Conservation (phyloP, 768 basidiomycete genomes). For the Phanerochaete carnosa region DNA sequence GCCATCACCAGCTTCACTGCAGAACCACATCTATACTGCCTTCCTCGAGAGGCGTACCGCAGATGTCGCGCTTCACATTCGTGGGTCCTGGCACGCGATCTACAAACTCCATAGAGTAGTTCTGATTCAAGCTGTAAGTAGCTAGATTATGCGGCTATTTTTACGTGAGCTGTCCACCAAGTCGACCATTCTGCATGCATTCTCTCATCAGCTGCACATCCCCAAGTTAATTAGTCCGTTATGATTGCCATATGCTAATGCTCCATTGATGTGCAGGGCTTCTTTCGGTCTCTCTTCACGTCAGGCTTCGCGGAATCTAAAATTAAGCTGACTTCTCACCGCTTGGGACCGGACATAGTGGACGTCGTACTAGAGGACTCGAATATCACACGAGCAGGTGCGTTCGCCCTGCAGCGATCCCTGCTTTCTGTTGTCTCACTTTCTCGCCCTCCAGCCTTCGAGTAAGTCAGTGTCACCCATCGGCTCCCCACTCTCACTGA, state of each 20-base stretch:
- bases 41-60: conserved; percentile 71
- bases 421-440: conserved; percentile 14
- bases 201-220: no score
- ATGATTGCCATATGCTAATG: background rate
- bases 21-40: conserved; percentile 73
- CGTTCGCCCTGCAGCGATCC: conserved; percentile 23
- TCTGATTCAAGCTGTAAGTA: conserved; percentile 79
- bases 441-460: conserved; percentile 55
- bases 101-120: conserved; percentile 85
- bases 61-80: conserved; percentile 73
- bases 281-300: conserved; percentile 86
- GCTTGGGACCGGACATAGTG: conserved; percentile 49
- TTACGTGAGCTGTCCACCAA: no score
- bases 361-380: conserved; percentile 75
- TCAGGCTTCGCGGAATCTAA: conserved; percentile 70
- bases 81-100: conserved; percentile 64
- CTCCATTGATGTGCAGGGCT: conserved; percentile 48
- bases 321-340: conserved; percentile 17
- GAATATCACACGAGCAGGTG: conserved; percentile 86
- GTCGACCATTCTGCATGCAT: no score
- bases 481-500: conserved; percentile 3
- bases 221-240: background rate
- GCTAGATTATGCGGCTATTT: background rate
- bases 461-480: conserved; percentile 50
- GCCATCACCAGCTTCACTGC: conserved; percentile 54